These are phyloP conservation scores for Axilococcus clingmanii DNA, from an alignment of 139 green algal genomes.

Conservation along the genomic window DNA sequence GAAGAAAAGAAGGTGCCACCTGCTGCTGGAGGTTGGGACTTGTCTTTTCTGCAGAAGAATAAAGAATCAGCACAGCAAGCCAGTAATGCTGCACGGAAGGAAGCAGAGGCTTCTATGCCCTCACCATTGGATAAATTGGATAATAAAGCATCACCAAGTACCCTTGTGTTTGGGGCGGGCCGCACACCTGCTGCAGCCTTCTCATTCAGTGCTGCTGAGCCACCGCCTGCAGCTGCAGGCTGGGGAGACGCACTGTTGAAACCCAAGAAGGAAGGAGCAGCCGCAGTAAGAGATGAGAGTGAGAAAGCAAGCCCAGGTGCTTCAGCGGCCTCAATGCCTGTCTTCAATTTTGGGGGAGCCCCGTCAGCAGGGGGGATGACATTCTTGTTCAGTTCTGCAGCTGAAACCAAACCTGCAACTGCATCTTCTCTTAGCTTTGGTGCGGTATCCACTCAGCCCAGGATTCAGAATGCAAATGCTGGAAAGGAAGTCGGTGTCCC, in stretches of 20 bases:
- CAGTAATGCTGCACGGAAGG: conserved; percentile 11
- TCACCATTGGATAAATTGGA: too few species aligned
- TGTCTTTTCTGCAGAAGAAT: conserved; percentile 16
- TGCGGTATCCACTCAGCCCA: too few species aligned
- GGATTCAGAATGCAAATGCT: background rate
- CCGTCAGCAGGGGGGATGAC: too few species aligned
- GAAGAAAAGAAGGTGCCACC: background rate
- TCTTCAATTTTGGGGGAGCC: too few species aligned
- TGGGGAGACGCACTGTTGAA: conserved; percentile 14
- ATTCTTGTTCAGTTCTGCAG: too few species aligned
- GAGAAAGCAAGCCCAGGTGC: too few species aligned
- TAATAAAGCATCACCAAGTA: background rate
- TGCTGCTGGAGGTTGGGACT: conserved; percentile 13
- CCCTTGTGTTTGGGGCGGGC: background rate
- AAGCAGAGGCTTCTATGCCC: conserved; percentile 1
- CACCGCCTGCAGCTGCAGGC: background rate
- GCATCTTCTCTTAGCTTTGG: too few species aligned
- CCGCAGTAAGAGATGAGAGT: too few species aligned
- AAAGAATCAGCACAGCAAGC: conserved; percentile 4
- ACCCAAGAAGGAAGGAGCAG: background rate
- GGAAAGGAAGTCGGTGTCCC: background rate
- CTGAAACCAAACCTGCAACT: too few species aligned
- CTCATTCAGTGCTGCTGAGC: background rate
- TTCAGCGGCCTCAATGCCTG: too few species aligned
- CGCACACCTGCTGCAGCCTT: background rate